phyloP scores from a whole-genome alignment of 2,329 filamentous ascomycete species.

The Neofusicoccum umdonicola region DNA sequence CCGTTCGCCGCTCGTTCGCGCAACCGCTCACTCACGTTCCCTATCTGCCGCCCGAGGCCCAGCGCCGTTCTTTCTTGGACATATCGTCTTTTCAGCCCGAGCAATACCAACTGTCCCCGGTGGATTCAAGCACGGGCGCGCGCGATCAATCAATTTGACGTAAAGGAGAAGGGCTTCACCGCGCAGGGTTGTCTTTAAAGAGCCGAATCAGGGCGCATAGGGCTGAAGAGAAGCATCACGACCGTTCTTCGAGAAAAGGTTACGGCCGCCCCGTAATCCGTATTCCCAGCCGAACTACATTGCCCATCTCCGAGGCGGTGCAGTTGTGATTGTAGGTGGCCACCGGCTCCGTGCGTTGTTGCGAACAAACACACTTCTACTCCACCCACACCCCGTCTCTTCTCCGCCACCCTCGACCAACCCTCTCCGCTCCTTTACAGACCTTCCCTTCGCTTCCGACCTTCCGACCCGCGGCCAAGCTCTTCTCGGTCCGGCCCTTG shows the following conservation, averaged over 20 bases:
- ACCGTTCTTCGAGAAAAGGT: not conserved
- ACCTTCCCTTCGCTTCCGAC: slow-evolving; percentile 2
- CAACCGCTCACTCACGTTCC: not conserved
- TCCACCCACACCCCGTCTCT: not conserved
- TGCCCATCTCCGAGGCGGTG: not conserved
- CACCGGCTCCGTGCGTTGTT: not conserved
- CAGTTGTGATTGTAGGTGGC: not conserved
- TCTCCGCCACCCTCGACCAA: not conserved
- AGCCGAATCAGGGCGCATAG: slow-evolving; percentile 5
- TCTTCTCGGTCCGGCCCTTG: slow-evolving; percentile 6
- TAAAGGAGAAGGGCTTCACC: slow-evolving; percentile 13
- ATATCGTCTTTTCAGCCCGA: not conserved
- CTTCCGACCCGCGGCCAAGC: not conserved
- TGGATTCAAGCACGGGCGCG: slow-evolving; percentile 15
- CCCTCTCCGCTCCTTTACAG: slow-evolving; percentile 12
- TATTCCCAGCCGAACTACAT: slow-evolving; percentile 4
- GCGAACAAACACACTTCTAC: slow-evolving; percentile 11
- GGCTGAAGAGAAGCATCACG: slow-evolving; percentile 4
- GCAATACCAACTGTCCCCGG: slow-evolving; percentile 11
- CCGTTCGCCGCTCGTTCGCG: not conserved
- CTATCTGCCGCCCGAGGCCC: slow-evolving; percentile 2
- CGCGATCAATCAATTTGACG: slow-evolving; percentile 7
- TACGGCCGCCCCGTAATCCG: not conserved
- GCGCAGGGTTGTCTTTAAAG: slow-evolving; percentile 4
- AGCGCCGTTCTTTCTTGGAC: slow-evolving; percentile 3